phyloP scores from a whole-genome alignment of 805 yeast genomes.

The Candida ovalis region DNA sequence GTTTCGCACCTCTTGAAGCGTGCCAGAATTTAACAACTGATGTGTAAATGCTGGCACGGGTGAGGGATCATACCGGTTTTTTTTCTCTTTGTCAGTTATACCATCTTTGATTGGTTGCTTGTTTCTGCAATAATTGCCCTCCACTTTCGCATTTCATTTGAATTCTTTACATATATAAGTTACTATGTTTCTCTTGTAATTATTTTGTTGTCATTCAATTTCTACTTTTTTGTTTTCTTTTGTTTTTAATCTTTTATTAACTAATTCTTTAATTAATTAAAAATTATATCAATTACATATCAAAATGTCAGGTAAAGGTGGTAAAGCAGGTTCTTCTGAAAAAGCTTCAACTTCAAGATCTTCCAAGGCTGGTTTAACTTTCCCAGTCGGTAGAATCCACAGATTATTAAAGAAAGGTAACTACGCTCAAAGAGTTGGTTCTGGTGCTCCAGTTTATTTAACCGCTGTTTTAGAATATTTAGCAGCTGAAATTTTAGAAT shows the following conservation, averaged over 20 bases:
- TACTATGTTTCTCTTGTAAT: background rate
- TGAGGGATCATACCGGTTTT: too few species aligned
- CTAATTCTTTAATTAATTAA: background rate
- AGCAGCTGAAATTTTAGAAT: constrained; percentile 96
- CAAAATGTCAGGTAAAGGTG: constrained; percentile 68
- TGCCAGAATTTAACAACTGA: constrained; percentile 18
- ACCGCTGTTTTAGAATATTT: constrained; percentile 96
- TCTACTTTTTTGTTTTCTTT: background rate
- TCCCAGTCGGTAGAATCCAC: constrained; percentile 99
- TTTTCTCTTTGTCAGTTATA: background rate
- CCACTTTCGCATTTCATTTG: background rate
- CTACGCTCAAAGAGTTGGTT: constrained; percentile 98
- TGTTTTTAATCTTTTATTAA: background rate
- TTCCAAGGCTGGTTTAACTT: constrained; percentile 96
- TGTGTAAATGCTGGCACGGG: constrained; percentile 17
- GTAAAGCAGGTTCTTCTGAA: constrained; percentile 92
- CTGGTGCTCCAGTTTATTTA: constrained; percentile 98
- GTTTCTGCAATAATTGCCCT: background rate
- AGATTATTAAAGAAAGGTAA: constrained; percentile 94
- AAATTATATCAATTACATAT: constrained; percentile 1
- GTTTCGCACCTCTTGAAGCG: constrained; percentile 20
- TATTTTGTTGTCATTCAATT: background rate
- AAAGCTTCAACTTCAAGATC: constrained; percentile 98
- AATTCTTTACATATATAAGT: constrained; percentile 3
- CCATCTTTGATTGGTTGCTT: background rate